Base-by-base conservation (phyloP, 1,139 yeast species). In the Debaryomyces coudertii region DNA sequence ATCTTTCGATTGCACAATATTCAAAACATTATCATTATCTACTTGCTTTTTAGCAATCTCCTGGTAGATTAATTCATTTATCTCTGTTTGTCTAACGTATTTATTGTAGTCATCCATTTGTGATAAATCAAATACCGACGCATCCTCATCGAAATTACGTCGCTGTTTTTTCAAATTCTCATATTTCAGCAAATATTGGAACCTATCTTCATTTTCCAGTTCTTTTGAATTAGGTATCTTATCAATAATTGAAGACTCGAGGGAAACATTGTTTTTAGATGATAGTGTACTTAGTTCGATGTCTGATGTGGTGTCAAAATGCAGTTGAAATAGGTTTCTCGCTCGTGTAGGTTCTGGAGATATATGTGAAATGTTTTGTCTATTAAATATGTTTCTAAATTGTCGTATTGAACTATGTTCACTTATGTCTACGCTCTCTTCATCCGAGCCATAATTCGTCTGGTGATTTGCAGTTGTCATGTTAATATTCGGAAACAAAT, bases 81-180 rank as follows among this genome's bases (percentile, higher is more conserved):
- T 46, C 41, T 68, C 68, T 4, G 75, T 65, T 57, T 69, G 68
- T 46, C 65, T 66, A 7, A 71, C 64, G 49, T 66, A 74, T 44
- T 54, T 61, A 40, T 56, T 58, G 54, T 66, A 74, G 52, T 74
- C 79, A 47, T 71, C 73, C 33, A 73, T 52, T 11, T 60, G 50
- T 0, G 75, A 65, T n/a, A 73, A 55, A 4, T 61, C 60, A 49
- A 74, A 72, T 1, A 70, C 58, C 0, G 77, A 71, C n/a, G 55
- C 57, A 35, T 46, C 37, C 20, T 62, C 69, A 14, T 54, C 40
- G 14, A 50, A 42, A 35, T 51, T 42, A 27, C 12, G 38, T 42
- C 40, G 46, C 5, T 53, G 18, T 7, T 57, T 58, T 28, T 52
- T 49, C 7, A 62, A 44, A 16, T 51, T 56, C 40, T 62, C 63